These are phyloP conservation scores for Alnus rubra DNA, from an alignment of 306 rosid species.

Conservation along the genomic window DNA sequence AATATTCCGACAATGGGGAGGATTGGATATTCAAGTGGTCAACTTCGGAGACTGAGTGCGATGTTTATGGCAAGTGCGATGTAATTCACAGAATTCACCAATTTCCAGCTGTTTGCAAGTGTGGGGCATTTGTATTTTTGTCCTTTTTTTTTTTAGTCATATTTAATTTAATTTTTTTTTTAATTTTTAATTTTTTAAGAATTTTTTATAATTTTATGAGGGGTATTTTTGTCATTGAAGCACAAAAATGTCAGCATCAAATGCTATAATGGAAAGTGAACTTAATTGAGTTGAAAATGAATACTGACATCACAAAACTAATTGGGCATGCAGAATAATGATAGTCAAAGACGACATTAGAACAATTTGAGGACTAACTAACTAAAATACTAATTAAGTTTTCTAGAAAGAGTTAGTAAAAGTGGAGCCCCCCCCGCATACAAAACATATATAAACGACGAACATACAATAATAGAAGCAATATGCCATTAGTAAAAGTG, in stretches of 20 bases:
- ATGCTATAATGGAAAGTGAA: not conserved
- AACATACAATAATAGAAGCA: not conserved
- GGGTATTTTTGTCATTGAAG: too few relatives aligned
- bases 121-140: too few relatives aligned
- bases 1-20: not conserved
- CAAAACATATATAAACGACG: not conserved
- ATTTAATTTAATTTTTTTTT: too few relatives aligned
- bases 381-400: not conserved
- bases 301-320: too few relatives aligned
- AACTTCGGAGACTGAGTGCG: constrained; percentile 11
- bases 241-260: not conserved
- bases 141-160: too few relatives aligned
- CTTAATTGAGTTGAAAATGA: too few relatives aligned
- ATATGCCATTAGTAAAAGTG: not conserved
- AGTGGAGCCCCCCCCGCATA: not conserved
- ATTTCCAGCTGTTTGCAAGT: constrained; percentile 23
- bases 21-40: not conserved
- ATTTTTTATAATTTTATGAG: too few relatives aligned
- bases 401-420: not conserved
- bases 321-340: not conserved
- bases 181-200: too few relatives aligned
- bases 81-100: not conserved
- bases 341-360: not conserved
- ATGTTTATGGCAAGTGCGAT: constrained; percentile 30
- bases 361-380: not conserved